These are phyloP conservation scores for Neurospora sp. DNA, from an alignment of 495 filamentous ascomycete genomes.

Conservation along the genomic window DNA sequence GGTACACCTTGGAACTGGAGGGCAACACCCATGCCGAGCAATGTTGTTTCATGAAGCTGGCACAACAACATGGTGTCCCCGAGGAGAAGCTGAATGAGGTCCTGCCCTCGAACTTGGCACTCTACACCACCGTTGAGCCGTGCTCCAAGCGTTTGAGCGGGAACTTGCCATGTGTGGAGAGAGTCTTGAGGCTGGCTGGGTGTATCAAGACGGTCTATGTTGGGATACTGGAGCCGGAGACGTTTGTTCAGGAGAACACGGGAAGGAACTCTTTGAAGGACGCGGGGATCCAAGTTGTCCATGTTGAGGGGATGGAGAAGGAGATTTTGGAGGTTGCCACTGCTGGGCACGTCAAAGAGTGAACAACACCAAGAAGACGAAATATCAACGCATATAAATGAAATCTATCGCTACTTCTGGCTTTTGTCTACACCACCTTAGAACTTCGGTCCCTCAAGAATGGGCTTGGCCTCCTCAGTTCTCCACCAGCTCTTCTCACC, in stretches of 20 bases:
- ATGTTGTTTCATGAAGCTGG: conserved; percentile 72
- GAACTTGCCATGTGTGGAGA: conserved; percentile 71
- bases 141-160: conserved; percentile 74
- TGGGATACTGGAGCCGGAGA: conserved; percentile 80
- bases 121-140: conserved; percentile 95
- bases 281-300: conserved; percentile 63
- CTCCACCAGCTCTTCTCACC: conserved; percentile 77
- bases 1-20: conserved; percentile 81
- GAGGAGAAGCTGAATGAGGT: conserved; percentile 47
- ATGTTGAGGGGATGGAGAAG: conserved; percentile 65
- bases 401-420: neutral
- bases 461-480: conserved; percentile 55
- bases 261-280: conserved; percentile 59
- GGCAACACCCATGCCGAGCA: conserved; percentile 97
- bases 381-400: neutral
- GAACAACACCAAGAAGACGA: neutral
- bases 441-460: conserved; percentile 50
- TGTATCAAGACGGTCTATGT: conserved; percentile 71
- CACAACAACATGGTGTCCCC: conserved; percentile 33
- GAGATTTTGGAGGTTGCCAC: conserved; percentile 74
- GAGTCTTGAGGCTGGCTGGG: conserved; percentile 57
- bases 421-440: conserved; percentile 7
- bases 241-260: conserved; percentile 72
- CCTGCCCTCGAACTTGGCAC: conserved; percentile 45
- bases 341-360: conserved; percentile 51